phyloP scores from a whole-genome alignment of 140 eudicot genomes.

The Cichorium intybus region DNA sequence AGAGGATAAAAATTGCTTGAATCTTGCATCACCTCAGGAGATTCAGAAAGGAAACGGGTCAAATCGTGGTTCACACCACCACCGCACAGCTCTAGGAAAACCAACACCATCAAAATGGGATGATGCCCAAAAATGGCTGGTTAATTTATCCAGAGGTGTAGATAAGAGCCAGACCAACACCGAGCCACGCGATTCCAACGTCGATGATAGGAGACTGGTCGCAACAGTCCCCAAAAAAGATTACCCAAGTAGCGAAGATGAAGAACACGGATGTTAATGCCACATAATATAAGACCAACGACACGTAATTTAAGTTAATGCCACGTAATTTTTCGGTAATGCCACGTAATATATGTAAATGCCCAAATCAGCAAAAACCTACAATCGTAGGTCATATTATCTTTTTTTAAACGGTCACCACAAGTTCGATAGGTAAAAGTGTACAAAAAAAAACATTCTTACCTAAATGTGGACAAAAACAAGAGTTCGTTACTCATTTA shows the following conservation, averaged over 20 bases:
- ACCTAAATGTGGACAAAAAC: too few species aligned
- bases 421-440: too few species aligned
- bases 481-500: too few species aligned
- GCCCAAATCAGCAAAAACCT: too few species aligned
- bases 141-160: slow-evolving; percentile 62
- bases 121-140: slow-evolving; percentile 88
- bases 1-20: slow-evolving; percentile 67
- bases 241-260: slow-evolving; percentile 46
- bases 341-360: too few species aligned
- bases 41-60: slow-evolving; percentile 37
- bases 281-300: too few species aligned
- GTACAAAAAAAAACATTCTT: too few species aligned
- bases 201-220: slow-evolving; percentile 67
- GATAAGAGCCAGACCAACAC: slow-evolving; percentile 53
- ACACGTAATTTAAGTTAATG: too few species aligned
- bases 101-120: slow-evolving; percentile 93
- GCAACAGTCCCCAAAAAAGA: slow-evolving; percentile 56
- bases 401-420: too few species aligned
- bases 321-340: too few species aligned
- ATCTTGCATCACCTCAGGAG: slow-evolving; percentile 47
- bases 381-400: too few species aligned
- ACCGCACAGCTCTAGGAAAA: slow-evolving; percentile 66
- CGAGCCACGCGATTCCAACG: slow-evolving; percentile 72
- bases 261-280: slow-evolving; percentile 45
- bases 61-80: slow-evolving; percentile 47